A percentile compares a stretch with the other conserved stretches of the same genome.
Conservation (phyloP, 129 eudicot genomes). For the Helichrysum umbraculigerum region DNA sequence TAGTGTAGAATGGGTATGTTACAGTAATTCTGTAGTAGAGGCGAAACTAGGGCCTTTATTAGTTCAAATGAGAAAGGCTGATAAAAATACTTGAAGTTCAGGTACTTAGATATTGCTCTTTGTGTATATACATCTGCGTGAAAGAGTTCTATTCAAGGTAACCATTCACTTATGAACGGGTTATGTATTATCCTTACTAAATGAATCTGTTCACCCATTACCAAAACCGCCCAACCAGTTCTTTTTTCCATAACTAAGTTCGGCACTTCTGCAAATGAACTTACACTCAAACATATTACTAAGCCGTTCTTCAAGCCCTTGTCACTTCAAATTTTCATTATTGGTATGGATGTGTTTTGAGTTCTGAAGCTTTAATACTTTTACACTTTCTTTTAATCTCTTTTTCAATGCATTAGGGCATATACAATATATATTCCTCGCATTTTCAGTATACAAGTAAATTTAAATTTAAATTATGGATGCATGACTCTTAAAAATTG, state of each 20-base stretch:
- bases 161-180: too few relatives aligned
- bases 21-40: constrained; percentile 72
- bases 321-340: too few relatives aligned
- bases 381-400: too few relatives aligned
- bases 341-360: too few relatives aligned
- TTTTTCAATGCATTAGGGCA: too few relatives aligned
- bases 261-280: not conserved
- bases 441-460: too few relatives aligned
- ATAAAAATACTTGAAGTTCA: constrained; percentile 87
- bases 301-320: too few relatives aligned
- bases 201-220: not conserved
- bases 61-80: constrained; percentile 63
- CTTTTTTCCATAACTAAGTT: not conserved
- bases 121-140: not conserved
- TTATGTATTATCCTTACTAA: too few relatives aligned
- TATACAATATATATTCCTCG: too few relatives aligned
- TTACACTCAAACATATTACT: too few relatives aligned
- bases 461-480: not conserved
- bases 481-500: not conserved
- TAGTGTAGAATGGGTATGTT: constrained; percentile 49
- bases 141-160: not conserved
- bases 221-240: not conserved
- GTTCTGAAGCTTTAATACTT: too few relatives aligned
- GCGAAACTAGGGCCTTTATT: constrained; percentile 63
- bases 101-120: constrained; percentile 37